Base-by-base conservation (phyloP, 495 filamentous ascomycete genomes). In the Extremus antarcticus region DNA sequence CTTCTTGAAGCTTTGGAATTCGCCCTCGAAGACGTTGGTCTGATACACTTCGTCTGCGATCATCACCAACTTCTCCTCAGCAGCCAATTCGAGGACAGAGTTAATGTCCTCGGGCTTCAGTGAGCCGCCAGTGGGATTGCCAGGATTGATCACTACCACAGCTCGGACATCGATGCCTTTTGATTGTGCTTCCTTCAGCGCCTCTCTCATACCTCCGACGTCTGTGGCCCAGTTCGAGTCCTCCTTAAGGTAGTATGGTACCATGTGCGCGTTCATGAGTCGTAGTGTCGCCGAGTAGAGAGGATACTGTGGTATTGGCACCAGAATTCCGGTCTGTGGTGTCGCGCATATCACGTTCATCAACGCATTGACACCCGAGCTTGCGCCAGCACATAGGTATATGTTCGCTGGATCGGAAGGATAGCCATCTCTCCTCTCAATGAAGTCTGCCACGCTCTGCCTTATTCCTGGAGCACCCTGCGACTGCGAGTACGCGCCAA, bases 31-130 rank as follows among this genome's bases (percentile, higher is more conserved):
- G 61, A 98, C 85, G 69, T 98, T 98, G 65, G 94, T 97, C 72
- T 98, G 92, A 79, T 98, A 98, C 8, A 98, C 92, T 71, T 98
- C 92, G 63, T 98, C 92, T 53, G 94, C 92, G 40, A 98, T 74
- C 40, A 96, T 74, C 15, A 97, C 90, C 16, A 98, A 78, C 52
- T 83, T 82, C 74, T 97, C 80, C 68, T 90, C 76, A 10, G 85
- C 83, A 24, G 94, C 92, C 48, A 96, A 81, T 21, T 89, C 77
- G 47, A 97, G 77, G 2, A 97, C 87, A 55, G 77, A 72, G 62
- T 81, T 79, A 68, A 98, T 85, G 63, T 94, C 90, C 15, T 81
- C 78, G 46, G 83, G 73, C 40, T 81, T 71, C 22, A 98, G 78
- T 54, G 83, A 89, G 47, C 88, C 89, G 57, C 92, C 92, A 0